Evolutionary conservation across 352 stramenopile genomes (phyloP).

Genomic region (Pythium biforme): DNA sequence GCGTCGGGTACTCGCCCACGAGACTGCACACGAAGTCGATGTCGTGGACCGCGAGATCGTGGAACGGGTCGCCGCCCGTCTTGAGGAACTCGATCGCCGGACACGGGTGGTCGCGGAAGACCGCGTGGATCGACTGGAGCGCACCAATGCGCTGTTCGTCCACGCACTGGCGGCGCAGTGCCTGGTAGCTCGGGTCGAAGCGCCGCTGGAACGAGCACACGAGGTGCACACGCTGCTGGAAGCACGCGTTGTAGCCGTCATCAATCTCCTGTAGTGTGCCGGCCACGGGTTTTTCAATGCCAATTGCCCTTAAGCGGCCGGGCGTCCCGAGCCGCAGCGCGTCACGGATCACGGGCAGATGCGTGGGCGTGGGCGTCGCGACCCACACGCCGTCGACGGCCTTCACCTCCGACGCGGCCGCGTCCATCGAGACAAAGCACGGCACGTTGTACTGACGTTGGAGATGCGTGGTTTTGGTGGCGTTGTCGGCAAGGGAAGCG

Average conservation of each 20-base stretch:
- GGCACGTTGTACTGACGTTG: constrained; percentile 44
- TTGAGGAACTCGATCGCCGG: constrained; percentile 89
- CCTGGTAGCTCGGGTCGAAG: constrained; percentile 89
- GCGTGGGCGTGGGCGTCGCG: constrained; percentile 70
- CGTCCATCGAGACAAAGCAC: constrained; percentile 39
- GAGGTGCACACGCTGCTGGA: constrained; percentile 54
- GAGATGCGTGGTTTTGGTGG: constrained; percentile 22
- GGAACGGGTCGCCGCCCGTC: constrained; percentile 86
- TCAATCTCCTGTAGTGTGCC: constrained; percentile 60
- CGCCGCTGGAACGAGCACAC: constrained; percentile 91
- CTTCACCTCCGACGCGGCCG: constrained; percentile 29
- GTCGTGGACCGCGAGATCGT: constrained; percentile 90
- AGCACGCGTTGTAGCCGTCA: constrained; percentile 49
- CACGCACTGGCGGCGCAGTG: constrained; percentile 42
- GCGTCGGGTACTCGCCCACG: constrained; percentile 70
- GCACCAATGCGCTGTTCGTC: constrained; percentile 55
- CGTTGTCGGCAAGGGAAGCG: constrained; percentile 23
- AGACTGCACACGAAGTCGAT: constrained; percentile 89
- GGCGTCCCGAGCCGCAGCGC: constrained; percentile 6
- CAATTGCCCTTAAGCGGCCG: constrained; percentile 40
- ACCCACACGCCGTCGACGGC: constrained; percentile 66
- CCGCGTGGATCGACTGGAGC: constrained; percentile 79
- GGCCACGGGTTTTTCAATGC: constrained; percentile 76
- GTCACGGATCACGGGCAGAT: constrained; percentile 51
- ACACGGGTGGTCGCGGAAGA: constrained; percentile 90